Evolutionary conservation across 805 yeast genomes (phyloP).

Genomic region (Zygotorulaspora chibaensis): DNA sequence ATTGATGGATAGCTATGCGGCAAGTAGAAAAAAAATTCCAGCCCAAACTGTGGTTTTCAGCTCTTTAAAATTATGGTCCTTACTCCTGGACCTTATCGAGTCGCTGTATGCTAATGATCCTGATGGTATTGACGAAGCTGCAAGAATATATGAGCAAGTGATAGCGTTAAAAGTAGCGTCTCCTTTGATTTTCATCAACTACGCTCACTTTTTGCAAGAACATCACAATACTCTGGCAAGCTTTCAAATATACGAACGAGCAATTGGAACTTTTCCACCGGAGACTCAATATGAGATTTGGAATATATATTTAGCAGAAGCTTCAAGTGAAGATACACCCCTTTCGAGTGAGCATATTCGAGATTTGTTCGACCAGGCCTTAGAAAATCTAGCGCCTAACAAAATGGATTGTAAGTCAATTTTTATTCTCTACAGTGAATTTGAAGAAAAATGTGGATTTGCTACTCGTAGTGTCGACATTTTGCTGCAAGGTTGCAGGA

Average conservation of each 20-base stretch:
- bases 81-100: conserved; percentile 67
- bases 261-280: conserved; percentile 56
- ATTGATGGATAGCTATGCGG: conserved; percentile 19
- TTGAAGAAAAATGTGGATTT: conserved; percentile 56
- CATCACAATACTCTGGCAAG: conserved; percentile 39
- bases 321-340: conserved; percentile 32
- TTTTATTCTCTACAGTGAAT: conserved; percentile 51
- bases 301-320: conserved; percentile 59
- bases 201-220: conserved; percentile 56
- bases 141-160: conserved; percentile 48
- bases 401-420: conserved; percentile 42
- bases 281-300: conserved; percentile 60
- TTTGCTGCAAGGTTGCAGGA: conserved; percentile 40
- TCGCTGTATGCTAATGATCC: conserved; percentile 43
- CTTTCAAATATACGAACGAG: conserved; percentile 64
- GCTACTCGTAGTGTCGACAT: conserved; percentile 47
- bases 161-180: conserved; percentile 63
- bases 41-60: conserved; percentile 59
- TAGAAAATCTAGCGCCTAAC: conserved; percentile 47
- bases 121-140: conserved; percentile 21
- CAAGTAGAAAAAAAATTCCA: conserved; percentile 30
- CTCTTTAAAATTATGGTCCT: conserved; percentile 64
- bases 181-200: conserved; percentile 59
- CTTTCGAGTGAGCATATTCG: conserved; percentile 52
- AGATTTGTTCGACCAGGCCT: conserved; percentile 68